These are phyloP conservation scores for Polychaeton citri DNA, from an alignment of 2,329 filamentous ascomycete species.

Conservation along the genomic window DNA sequence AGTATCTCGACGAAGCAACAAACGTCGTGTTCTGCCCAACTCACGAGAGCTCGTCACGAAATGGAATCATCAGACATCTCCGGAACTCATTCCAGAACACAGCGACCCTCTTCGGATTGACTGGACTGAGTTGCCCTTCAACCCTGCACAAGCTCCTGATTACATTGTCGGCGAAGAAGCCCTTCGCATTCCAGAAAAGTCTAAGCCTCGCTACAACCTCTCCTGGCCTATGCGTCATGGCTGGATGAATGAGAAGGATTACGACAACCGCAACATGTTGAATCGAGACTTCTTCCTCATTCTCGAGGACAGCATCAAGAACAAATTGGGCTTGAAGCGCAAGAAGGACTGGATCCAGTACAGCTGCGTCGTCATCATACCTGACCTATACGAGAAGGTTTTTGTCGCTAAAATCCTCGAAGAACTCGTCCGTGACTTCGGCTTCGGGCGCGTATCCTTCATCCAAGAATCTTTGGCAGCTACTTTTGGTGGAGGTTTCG, in stretches of 20 bases:
- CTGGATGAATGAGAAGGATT: slow-evolving; percentile 83
- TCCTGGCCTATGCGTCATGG: slow-evolving; percentile 85
- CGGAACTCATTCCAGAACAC: slow-evolving; percentile 82
- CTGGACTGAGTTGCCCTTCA: slow-evolving; percentile 70
- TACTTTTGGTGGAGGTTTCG: slow-evolving; percentile 89
- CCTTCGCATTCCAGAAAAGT: slow-evolving; percentile 76
- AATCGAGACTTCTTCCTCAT: slow-evolving; percentile 80
- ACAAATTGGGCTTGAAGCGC: slow-evolving; percentile 65
- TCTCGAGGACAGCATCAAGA: slow-evolving; percentile 71
- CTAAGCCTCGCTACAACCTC: slow-evolving; percentile 76
- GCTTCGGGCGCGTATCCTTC: slow-evolving; percentile 80
- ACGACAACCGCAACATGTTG: slow-evolving; percentile 63
- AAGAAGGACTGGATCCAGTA: slow-evolving; percentile 80
- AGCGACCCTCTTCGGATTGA: slow-evolving; percentile 90
- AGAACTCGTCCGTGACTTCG: slow-evolving; percentile 77
- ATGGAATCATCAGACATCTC: slow-evolving; percentile 73
- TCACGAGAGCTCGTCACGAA: slow-evolving; percentile 92
- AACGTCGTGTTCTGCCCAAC: slow-evolving; percentile 90
- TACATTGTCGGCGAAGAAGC: slow-evolving; percentile 75
- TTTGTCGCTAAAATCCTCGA: slow-evolving; percentile 78
- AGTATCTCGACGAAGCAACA: slow-evolving; percentile 80
- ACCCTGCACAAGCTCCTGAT: slow-evolving; percentile 49
- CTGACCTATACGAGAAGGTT: slow-evolving; percentile 88
- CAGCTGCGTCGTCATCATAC: slow-evolving; percentile 92
- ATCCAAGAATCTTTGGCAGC: slow-evolving; percentile 93